Conservation (phyloP, 106 monocot genomes). For the Acorus calamus region DNA sequence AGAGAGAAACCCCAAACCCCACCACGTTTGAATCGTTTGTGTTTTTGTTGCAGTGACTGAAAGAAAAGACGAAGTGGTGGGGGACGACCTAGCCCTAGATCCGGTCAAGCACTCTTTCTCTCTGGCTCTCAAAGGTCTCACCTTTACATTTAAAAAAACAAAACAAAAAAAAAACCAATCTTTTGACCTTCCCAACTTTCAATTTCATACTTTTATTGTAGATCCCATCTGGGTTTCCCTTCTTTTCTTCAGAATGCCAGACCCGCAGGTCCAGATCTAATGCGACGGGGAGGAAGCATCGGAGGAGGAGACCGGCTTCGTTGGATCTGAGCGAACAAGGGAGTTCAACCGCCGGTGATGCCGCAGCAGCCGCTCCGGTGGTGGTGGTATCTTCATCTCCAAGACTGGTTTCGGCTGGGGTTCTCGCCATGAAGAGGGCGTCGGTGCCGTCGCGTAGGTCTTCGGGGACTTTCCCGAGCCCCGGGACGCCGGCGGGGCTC, state of each 20-base stretch:
- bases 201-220: no score
- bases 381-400: no score
- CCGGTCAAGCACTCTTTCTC: conserved; percentile 36
- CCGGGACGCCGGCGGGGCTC: conserved; percentile 40
- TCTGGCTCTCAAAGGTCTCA: conserved; percentile 42
- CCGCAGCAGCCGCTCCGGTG: no score
- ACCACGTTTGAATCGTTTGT: not conserved
- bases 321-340: conserved; percentile 35
- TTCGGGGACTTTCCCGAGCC: conserved; percentile 47
- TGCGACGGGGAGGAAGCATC: conserved; percentile 11
- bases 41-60: not conserved
- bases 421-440: no score
- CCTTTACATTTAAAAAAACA: no score
- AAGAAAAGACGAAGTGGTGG: conserved; percentile 1
- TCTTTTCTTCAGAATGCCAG: conserved; percentile 30
- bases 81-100: conserved; percentile 14
- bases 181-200: not conserved
- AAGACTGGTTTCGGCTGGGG: no score
- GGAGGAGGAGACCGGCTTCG: conserved; percentile 26
- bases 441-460: no score
- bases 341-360: conserved; percentile 22
- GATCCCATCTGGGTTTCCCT: no score
- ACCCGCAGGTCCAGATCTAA: conserved; percentile 45
- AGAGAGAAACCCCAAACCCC: no score
- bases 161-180: not conserved